Conservation (phyloP, 371 early-diverging fungal genomes). For the Homolaphlyctis polyrhiza region DNA sequence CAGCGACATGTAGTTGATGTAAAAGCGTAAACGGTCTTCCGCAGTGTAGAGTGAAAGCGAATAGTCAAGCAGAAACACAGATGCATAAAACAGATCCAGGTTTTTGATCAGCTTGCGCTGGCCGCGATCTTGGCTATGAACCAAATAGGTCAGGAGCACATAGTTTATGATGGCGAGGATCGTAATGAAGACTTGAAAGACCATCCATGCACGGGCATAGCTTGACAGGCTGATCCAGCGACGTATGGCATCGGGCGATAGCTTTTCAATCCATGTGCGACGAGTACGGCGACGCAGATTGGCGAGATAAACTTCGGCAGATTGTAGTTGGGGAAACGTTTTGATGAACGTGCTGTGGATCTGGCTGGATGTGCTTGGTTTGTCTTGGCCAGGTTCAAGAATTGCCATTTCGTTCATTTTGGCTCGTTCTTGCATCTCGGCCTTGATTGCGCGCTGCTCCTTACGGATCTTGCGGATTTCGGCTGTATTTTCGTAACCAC, state of each 20-base stretch:
- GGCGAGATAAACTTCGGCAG: constrained; percentile 31
- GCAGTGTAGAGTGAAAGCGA: constrained; percentile 39
- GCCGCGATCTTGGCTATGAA: constrained; percentile 22
- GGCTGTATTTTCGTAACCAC: constrained; percentile 32
- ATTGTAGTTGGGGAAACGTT: constrained; percentile 18
- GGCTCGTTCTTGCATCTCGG: neutral
- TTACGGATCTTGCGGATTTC: constrained; percentile 41
- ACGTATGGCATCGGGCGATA: constrained; percentile 37
- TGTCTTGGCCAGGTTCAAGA: neutral
- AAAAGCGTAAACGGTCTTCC: constrained; percentile 42
- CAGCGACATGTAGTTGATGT: constrained; percentile 33
- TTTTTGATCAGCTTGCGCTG: constrained; percentile 31
- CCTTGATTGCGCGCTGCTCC: constrained; percentile 25
- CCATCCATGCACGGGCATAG: constrained; percentile 43
- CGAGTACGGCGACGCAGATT: constrained; percentile 24
- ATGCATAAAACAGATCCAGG: constrained; percentile 34
- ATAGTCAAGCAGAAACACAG: constrained; percentile 39
- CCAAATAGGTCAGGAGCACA: constrained; percentile 37
- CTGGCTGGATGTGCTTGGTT: neutral
- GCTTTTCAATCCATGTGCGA: constrained; percentile 29
- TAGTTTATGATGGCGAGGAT: constrained; percentile 42
- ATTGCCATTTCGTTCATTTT: constrained; percentile 1
- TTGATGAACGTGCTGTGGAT: constrained; percentile 6
- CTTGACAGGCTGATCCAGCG: constrained; percentile 28
- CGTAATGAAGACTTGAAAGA: constrained; percentile 42